These are phyloP conservation scores for Trametes coccinea DNA, from an alignment of 768 basidiomycete species.

Conservation along the genomic window DNA sequence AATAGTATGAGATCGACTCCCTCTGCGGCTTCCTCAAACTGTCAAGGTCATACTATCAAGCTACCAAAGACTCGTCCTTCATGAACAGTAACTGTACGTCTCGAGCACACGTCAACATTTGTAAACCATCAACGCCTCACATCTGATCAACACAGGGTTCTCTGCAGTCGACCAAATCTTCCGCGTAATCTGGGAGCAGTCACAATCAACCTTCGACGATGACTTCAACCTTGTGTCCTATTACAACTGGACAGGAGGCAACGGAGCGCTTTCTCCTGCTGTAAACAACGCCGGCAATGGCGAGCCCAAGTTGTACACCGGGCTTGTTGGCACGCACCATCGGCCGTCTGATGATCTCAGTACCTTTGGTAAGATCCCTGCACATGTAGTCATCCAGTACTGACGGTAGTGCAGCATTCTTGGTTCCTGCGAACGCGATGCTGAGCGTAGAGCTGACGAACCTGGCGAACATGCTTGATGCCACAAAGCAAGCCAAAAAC, in stretches of 20 bases:
- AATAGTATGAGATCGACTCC: constrained; percentile 77
- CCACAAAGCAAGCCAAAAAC: constrained; percentile 46
- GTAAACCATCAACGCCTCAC: too few species aligned
- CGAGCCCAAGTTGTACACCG: constrained; percentile 74
- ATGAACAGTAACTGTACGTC: constrained; percentile 66
- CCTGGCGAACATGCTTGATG: constrained; percentile 60
- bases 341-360: constrained; percentile 77
- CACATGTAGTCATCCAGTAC: not conserved
- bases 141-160: constrained; percentile 48
- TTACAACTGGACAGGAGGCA: constrained; percentile 80
- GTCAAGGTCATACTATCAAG: constrained; percentile 68
- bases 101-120: not conserved
- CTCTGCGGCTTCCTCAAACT: constrained; percentile 79
- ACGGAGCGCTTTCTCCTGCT: constrained; percentile 60
- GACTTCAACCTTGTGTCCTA: constrained; percentile 75
- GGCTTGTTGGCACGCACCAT: constrained; percentile 75
- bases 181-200: constrained; percentile 75
- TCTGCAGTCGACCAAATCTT: constrained; percentile 71
- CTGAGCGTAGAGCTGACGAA: constrained; percentile 69
- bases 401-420: constrained; percentile 50
- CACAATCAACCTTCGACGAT: constrained; percentile 66
- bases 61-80: constrained; percentile 71
- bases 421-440: constrained; percentile 83
- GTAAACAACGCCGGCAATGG: constrained; percentile 72
- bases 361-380: constrained; percentile 50